These are phyloP conservation scores for Arabidopsis suecica DNA, from an alignment of 345 rosid genomes.

Conservation along the genomic window DNA sequence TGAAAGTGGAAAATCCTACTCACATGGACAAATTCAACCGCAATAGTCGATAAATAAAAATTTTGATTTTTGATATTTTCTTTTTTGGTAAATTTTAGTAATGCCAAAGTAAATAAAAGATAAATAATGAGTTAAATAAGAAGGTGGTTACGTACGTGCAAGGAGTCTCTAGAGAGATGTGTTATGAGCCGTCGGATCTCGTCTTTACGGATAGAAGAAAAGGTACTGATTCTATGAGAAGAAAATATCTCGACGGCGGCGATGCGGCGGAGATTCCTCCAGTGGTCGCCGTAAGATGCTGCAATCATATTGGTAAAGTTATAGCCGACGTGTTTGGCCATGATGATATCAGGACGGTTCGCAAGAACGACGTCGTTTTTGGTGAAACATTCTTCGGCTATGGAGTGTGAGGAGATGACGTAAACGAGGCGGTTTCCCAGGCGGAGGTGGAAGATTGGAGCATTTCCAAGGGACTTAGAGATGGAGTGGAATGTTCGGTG, in stretches of 20 bases:
- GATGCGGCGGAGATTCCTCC: constrained; percentile 70
- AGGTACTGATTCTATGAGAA: constrained; percentile 39
- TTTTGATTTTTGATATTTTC: too few relatives aligned
- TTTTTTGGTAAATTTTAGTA: too few relatives aligned
- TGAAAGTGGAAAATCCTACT: not conserved
- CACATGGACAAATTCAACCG: not conserved
- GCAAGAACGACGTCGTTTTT: constrained; percentile 58
- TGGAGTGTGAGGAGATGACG: constrained; percentile 47
- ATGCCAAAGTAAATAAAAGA: not conserved
- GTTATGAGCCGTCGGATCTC: constrained; percentile 49
- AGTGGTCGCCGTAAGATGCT: constrained; percentile 56
- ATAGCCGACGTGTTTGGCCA: constrained; percentile 48
- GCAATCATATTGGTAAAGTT: constrained; percentile 42
- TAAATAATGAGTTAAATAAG: not conserved
- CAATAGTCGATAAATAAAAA: too few relatives aligned
- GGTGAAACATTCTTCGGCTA: constrained; percentile 61
- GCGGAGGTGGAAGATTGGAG: constrained; percentile 54
- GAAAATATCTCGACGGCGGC: constrained; percentile 54
- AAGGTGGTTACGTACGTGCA: constrained; percentile 32
- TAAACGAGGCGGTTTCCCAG: constrained; percentile 53
- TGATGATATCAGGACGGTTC: constrained; percentile 52
- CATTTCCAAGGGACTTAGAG: constrained; percentile 42
- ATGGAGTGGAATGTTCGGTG: constrained; percentile 27
- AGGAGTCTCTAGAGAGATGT: constrained; percentile 28
- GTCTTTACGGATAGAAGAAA: constrained; percentile 43